Conservation (phyloP, 805 yeast species). For the Priceomyces fermenticarens region DNA sequence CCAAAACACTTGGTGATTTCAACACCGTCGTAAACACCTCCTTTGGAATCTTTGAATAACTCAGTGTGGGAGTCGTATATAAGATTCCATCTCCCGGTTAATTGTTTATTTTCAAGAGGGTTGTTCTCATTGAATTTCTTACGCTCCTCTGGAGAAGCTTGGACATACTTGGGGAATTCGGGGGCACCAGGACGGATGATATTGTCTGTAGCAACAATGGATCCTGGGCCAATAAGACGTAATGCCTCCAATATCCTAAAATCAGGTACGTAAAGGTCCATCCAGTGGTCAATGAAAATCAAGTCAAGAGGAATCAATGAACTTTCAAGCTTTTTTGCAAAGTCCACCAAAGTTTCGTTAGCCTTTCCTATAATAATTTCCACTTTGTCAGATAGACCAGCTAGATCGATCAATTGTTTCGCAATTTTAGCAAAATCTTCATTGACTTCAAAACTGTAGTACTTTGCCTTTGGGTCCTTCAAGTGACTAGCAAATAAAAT, state of each 20-base stretch:
- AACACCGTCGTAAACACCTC: slow-evolving; percentile 20
- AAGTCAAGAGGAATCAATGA: slow-evolving; percentile 26
- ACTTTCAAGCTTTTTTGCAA: slow-evolving; percentile 15
- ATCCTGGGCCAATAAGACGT: slow-evolving; percentile 36
- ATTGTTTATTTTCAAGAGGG: slow-evolving; percentile 20
- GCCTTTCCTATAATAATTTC: slow-evolving; percentile 34
- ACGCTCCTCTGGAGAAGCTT: slow-evolving; percentile 34
- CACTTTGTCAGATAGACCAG: slow-evolving; percentile 29
- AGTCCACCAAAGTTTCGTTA: slow-evolving; percentile 21
- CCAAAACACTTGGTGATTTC: slow-evolving; percentile 31
- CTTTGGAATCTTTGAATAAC: slow-evolving; percentile 12
- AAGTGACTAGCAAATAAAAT: slow-evolving; percentile 28
- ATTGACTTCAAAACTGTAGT: slow-evolving; percentile 31
- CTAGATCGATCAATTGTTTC: slow-evolving; percentile 24
- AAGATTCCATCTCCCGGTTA: slow-evolving; percentile 39
- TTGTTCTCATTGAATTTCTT: slow-evolving; percentile 22
- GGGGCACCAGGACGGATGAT: slow-evolving; percentile 34
- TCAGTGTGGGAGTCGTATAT: slow-evolving; percentile 34
- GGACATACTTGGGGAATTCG: slow-evolving; percentile 37
- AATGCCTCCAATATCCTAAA: slow-evolving; percentile 39
- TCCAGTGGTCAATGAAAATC: slow-evolving; percentile 40
- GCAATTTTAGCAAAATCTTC: slow-evolving; percentile 30
- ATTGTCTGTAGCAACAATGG: slow-evolving; percentile 39
- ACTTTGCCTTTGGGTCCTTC: slow-evolving; percentile 21
- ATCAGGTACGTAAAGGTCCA: slow-evolving; percentile 38